Conservation (phyloP, 345 rosid species). For the Hirschfeldia incana region DNA sequence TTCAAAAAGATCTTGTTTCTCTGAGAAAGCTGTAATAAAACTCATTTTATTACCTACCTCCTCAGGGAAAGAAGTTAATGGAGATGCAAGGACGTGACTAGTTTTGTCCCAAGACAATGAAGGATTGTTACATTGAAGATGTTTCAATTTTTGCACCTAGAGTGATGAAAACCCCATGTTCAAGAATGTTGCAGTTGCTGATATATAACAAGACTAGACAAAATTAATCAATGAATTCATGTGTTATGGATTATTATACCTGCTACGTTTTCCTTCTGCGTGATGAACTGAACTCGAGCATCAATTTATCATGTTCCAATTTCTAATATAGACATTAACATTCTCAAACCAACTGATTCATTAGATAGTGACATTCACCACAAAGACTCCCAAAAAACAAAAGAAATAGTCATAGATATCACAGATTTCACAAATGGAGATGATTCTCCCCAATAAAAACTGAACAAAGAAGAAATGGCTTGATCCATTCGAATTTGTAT, state of each 20-base stretch:
- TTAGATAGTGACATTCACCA: conserved; percentile 5
- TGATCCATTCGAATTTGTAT: conserved; percentile 28
- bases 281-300: background rate
- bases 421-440: conserved; percentile 23
- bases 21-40: no score
- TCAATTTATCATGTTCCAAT: background rate
- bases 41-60: no score
- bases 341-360: conserved; percentile 9
- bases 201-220: background rate
- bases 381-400: conserved; percentile 2
- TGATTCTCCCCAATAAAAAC: background rate
- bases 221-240: background rate
- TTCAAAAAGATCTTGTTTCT: no score
- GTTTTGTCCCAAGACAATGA: background rate
- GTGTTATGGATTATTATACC: background rate
- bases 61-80: no score
- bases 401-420: no score
- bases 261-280: background rate
- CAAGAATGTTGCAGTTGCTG: background rate
- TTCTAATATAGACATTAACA: background rate
- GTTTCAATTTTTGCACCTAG: background rate
- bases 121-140: background rate
- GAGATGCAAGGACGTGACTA: background rate
- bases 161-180: background rate
- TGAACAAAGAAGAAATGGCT: background rate